A percentile compares a stretch with the other conserved stretches of the same genome.
These are phyloP conservation scores for Mycena leptocephala DNA, from an alignment of 768 basidiomycete genomes.

Conservation along the genomic window DNA sequence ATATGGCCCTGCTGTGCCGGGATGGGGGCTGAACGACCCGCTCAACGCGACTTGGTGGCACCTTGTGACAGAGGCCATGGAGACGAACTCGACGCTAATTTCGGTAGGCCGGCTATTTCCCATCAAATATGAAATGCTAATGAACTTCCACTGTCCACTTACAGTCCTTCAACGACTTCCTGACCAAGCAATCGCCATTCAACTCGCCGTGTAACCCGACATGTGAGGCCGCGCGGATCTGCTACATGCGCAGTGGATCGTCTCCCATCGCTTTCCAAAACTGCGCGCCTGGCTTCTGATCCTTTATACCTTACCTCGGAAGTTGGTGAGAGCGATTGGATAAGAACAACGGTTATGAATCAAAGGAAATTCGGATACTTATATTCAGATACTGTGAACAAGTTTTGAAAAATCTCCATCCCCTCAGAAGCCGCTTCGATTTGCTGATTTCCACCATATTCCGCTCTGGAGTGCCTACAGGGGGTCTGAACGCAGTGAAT, in stretches of 20 bases:
- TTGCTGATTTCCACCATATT: conserved; percentile 1
- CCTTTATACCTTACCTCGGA: conserved; percentile 39
- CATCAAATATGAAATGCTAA: background rate
- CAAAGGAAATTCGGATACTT: conserved; percentile 8
- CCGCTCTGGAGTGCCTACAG: background rate
- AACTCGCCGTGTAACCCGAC: conserved; percentile 71
- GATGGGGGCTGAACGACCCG: conserved; percentile 77
- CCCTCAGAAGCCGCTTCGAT: conserved; percentile 4
- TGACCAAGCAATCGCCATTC: conserved; percentile 77
- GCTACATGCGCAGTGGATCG: conserved; percentile 85
- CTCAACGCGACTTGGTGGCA: conserved; percentile 91
- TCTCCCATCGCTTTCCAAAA: conserved; percentile 71
- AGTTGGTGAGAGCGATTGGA: conserved; percentile 3
- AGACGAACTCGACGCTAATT: conserved; percentile 68
- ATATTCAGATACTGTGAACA: background rate
- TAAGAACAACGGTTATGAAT: background rate
- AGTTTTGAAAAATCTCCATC: conserved; percentile 10
- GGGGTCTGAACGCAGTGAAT: no score
- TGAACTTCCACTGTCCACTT: conserved; percentile 8
- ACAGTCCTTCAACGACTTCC: conserved; percentile 78
- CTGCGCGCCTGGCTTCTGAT: conserved; percentile 76
- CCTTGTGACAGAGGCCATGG: conserved; percentile 83
- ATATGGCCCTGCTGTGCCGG: conserved; percentile 71
- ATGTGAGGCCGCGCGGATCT: conserved; percentile 77
- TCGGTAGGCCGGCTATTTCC: conserved; percentile 55